A percentile compares a stretch with the other conserved stretches of the same genome.
Evolutionary conservation across 257 asterid species (phyloP).

Genomic region (Echites panduratus): DNA sequence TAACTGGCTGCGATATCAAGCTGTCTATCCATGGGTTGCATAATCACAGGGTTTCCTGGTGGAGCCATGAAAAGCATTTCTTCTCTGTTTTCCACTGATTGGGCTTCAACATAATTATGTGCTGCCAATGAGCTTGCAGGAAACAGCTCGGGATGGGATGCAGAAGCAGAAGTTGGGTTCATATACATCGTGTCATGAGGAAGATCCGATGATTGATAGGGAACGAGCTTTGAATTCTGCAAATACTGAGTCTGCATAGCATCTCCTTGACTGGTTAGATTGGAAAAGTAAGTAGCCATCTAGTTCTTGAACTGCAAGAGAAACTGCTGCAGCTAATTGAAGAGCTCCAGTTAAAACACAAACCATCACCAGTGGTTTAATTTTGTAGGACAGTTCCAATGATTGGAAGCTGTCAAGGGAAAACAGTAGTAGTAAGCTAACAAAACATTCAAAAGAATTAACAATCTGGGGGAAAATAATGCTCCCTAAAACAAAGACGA

Average conservation of each 20-base stretch:
- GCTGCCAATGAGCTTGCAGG: constrained; percentile 28
- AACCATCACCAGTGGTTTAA: constrained; percentile 19
- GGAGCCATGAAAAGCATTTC: constrained; percentile 46
- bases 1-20: constrained; percentile 25
- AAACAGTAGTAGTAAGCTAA: neutral
- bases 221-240: constrained; percentile 33
- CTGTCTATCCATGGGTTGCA: constrained; percentile 32
- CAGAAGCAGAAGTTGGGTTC: constrained; percentile 29
- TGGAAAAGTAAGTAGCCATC: constrained; percentile 55
- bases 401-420: constrained; percentile 7
- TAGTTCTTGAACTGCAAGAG: constrained; percentile 15
- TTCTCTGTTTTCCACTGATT: constrained; percentile 27
- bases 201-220: constrained; percentile 36
- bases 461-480: neutral
- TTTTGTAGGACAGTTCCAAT: neutral
- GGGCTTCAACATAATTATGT: constrained; percentile 28
- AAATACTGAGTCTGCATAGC: constrained; percentile 34
- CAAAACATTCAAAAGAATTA: neutral
- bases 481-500: neutral
- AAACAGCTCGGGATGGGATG: constrained; percentile 34
- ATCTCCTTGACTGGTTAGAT: constrained; percentile 40
- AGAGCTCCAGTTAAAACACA: constrained; percentile 8
- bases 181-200: constrained; percentile 32
- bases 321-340: constrained; percentile 10
- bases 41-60: constrained; percentile 23